Evolutionary conservation across 129 eudicot genomes (phyloP).

Genomic region (Tanacetum coccineum): DNA sequence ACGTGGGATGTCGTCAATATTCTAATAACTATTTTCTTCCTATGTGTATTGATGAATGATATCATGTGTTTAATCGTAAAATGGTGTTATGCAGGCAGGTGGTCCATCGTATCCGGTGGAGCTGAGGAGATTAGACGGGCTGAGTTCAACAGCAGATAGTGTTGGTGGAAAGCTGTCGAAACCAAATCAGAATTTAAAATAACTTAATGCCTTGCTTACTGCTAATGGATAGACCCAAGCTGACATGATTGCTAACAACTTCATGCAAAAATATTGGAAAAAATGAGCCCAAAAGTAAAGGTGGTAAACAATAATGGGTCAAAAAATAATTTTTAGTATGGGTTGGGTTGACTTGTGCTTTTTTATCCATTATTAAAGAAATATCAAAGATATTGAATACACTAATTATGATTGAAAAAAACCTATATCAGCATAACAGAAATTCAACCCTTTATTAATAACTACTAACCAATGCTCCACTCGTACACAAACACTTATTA

Average conservation of each 20-base stretch:
- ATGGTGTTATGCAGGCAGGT: conserved; percentile 45
- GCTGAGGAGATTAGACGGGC: conserved; percentile 73
- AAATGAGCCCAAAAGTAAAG: background rate
- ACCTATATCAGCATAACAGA: too few species aligned
- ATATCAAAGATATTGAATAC: too few species aligned
- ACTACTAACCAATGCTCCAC: too few species aligned
- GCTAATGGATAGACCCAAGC: conserved; percentile 51
- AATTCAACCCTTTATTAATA: too few species aligned
- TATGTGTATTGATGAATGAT: background rate
- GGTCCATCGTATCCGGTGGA: conserved; percentile 78
- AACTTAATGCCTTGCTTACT: conserved; percentile 66
- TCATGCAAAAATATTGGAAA: background rate
- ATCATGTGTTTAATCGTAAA: background rate
- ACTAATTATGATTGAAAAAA: too few species aligned
- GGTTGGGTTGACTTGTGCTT: background rate
- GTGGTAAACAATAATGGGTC: background rate
- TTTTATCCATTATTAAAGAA: too few species aligned
- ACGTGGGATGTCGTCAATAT: too few species aligned
- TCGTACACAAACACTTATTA: too few species aligned
- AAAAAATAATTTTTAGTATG: background rate
- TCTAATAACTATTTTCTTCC: too few species aligned
- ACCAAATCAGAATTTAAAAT: conserved; percentile 52
- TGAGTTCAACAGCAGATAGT: conserved; percentile 55
- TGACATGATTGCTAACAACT: conserved; percentile 76
- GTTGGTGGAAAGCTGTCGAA: conserved; percentile 72